Evolutionary conservation across 805 yeast species (phyloP), one percentile per base, ranked within the genome.

Genomic region (Komagataella pseudopastoris): DNA sequence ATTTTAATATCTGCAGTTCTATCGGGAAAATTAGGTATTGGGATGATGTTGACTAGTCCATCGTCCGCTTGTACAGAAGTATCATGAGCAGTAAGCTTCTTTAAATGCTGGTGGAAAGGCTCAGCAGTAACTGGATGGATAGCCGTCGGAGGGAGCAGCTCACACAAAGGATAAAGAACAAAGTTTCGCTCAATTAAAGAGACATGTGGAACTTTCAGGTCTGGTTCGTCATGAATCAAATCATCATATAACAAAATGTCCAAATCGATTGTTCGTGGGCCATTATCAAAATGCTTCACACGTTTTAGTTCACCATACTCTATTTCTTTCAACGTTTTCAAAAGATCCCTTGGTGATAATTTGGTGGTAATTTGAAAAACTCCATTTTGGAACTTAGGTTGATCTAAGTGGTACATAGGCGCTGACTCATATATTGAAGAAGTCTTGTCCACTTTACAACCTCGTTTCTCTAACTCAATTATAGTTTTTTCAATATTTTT

Each of bases 341-440:
- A 68, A 14, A 93, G 67, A 0, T 78, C 82, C 39, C 72, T 70
- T 1, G 99, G 98, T 3, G 71, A 56, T 17, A 83, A 70, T 0
- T 56, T 56, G 0, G 96, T 90, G n/a, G 66, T 53, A 14, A 85
- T 70, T 56, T 83, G 78, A 14, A 88, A 61, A 3, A 82, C 95
- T 2, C 97, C 98, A 63, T 93, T 93, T 58, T 81, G 69, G 60
- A 93, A 93, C 58, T 80, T 81, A 2, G 80, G 75, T 66, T 93
- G 99, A 52, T 88, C 86, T 43, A 74, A 65, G 55, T 75, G 80
- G 64, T 89, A 93, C 98, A 93, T 91, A 45, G 99, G 98, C 58
- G 83, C 87, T 18, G 96, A 87, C 53, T 84, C 80, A 64, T 88
- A 93, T 51, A 91, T 67, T 0, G 95, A 79, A 0, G 98, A 90